Conservation (phyloP, 1,139 yeast species). For the Yueomyces sp. region DNA sequence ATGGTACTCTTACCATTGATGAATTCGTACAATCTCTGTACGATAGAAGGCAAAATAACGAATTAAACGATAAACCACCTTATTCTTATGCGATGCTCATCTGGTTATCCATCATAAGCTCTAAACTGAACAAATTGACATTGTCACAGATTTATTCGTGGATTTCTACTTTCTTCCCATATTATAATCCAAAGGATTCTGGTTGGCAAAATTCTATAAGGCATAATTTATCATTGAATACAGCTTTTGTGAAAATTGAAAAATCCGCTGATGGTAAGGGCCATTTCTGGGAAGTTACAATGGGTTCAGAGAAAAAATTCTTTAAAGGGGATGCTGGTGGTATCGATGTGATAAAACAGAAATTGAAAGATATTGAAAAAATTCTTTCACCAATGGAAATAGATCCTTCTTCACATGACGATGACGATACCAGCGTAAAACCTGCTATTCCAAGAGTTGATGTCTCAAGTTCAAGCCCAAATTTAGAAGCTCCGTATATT, state of each 20-base stretch:
- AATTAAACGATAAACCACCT: slow-evolving; percentile 55
- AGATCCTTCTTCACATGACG: background rate
- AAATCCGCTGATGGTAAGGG: slow-evolving; percentile 94
- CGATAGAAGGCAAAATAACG: slow-evolving; percentile 14
- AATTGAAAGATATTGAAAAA: slow-evolving; percentile 9
- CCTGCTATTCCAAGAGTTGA: too few species aligned
- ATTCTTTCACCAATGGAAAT: background rate
- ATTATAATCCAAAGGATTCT: slow-evolving; percentile 72
- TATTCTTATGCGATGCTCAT: slow-evolving; percentile 88
- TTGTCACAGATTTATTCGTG: slow-evolving; percentile 83
- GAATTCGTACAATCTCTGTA: slow-evolving; percentile 13
- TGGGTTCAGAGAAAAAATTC: slow-evolving; percentile 74
- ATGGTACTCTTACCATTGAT: slow-evolving; percentile 12
- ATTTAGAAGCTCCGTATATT: background rate
- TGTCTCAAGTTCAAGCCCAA: too few species aligned
- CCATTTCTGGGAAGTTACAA: slow-evolving; percentile 86
- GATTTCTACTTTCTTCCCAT: slow-evolving; percentile 80
- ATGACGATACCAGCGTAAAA: slow-evolving; percentile 6
- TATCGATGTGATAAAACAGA: slow-evolving; percentile 14
- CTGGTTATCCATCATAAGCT: slow-evolving; percentile 83
- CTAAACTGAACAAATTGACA: slow-evolving; percentile 66
- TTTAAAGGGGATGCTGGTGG: slow-evolving; percentile 33
- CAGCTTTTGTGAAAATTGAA: slow-evolving; percentile 80
- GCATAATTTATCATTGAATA: slow-evolving; percentile 71
- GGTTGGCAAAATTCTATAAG: slow-evolving; percentile 93